Evolutionary conservation across 2,329 filamentous ascomycete genomes (phyloP), one percentile per base, ranked within the genome.

Genomic region (Fusarium nygamai): DNA sequence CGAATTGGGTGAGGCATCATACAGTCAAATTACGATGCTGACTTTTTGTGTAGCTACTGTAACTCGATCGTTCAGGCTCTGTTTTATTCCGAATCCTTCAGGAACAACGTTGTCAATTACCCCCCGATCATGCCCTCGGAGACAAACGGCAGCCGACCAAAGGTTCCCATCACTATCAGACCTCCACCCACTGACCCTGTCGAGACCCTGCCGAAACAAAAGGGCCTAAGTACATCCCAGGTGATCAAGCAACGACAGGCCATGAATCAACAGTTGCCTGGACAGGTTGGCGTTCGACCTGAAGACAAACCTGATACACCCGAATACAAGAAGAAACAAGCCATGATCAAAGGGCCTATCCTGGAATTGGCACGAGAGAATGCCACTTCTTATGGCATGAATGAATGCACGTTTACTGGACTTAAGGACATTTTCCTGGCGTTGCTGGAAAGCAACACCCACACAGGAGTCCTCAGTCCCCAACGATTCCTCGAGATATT

Each of bases 11-110:
- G 38, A 39, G 69, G 64, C 56, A 44, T 61, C 31, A 54, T n/a
- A 51, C 60, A 36, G 58, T 29, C 48, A 43, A 38, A 24, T 41
- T 54, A 14, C 39, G 36, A 22, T 46, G 50, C 75, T 82, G 51
- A 82, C 77, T 41, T 29, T 41, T 27, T 19, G 16, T 43, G 46
- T 83, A 98, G 96, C 83, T 99, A 99, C 85, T 98, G 94, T 86
- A 99, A 99, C 84, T 99, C 96, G 20, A 98, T 99, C 79, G 90
- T 99, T 67, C 96, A 99, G 86, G 97, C 95, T 78, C 91, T 99
- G 66, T 99, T 97, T 85, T 98, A 97, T 85, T 98, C 96, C 27
- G 92, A 94, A 50, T 91, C 94, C 38, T 99, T 99, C 83, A 94
- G 96, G 84, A 93, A 98, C 85, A 91, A 96, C 80, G 94, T 99